Percentiles rank a stretch among this genome's conserved stretches.
Evolutionary conservation across 176 grass and related monocot species (phyloP).

Genomic region (Lolium perenne): DNA sequence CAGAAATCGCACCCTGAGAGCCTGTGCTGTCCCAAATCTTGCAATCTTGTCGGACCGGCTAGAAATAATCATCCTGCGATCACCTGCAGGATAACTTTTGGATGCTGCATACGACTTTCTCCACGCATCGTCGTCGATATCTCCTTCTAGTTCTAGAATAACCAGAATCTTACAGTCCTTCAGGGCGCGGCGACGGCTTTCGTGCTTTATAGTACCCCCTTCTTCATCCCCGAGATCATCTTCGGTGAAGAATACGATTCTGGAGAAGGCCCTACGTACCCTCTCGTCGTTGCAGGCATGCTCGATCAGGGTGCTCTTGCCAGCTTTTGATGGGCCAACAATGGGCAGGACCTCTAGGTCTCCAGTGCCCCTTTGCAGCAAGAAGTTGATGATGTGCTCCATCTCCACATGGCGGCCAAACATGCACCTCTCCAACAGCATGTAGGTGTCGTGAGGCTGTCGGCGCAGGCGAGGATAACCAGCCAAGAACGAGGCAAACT

Average conservation of each 20-base stretch:
- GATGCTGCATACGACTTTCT: not conserved
- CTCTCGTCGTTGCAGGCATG: not conserved
- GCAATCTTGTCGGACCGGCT: not conserved
- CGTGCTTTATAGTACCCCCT: not conserved
- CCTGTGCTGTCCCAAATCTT: not conserved
- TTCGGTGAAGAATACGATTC: not conserved
- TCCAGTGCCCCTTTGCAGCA: not conserved
- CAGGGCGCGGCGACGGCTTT: not conserved
- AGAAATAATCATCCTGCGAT: not conserved
- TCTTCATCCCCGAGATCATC: not conserved
- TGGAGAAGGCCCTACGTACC: not conserved
- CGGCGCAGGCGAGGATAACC: not conserved
- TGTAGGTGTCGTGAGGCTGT: not conserved
- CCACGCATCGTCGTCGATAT: not conserved
- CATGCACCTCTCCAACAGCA: not conserved
- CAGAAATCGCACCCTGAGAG: not conserved
- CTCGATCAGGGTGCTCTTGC: constrained; percentile 4
- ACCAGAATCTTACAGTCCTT: not conserved
- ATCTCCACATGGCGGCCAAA: not conserved
- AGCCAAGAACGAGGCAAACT: not conserved
- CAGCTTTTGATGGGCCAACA: not conserved
- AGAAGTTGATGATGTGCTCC: not conserved
- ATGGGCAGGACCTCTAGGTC: not conserved
- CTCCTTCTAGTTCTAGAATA: not conserved
- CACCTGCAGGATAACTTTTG: not conserved